Evolutionary conservation across 495 filamentous ascomycete genomes (phyloP), one percentile per base, ranked within the genome.

Genomic region (Sphaerosporella brunnea): DNA sequence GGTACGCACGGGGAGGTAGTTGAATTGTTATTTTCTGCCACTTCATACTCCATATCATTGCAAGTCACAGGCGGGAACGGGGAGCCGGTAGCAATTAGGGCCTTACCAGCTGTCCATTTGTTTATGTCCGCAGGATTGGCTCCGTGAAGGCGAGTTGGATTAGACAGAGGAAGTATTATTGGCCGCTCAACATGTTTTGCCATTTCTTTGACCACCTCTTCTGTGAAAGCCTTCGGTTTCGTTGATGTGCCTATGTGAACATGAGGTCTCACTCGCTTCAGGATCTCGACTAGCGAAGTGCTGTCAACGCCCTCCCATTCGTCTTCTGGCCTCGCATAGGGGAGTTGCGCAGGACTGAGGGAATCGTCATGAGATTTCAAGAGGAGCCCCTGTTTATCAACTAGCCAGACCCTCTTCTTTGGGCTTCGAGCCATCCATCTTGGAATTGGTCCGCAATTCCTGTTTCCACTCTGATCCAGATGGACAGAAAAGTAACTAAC

Each of bases 21-120:
- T 3, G 78, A 81, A 63, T 93, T 93, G 65, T 93, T 93, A 68
- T 85, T 93, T 60, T 92, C 86, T 20, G 82, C 83, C 5, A 92
- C 68, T 30, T 84, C 75, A 26, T 79, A 70, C 45, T 74, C 71
- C 23, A 64, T 58, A 0, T 81, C 82, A 15, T 74, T 66, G 7
- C 78, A 74, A 45, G 72, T 71, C 8, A 93, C 82, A 0, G 85
- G 79, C 1, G 74, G 73, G 61, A 93, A 94, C 2, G 85, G 86
- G 39, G 75, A 80, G 5, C 86, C 85, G 0, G 85, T 94, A 0
- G 85, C 84, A 4, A 90, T 75, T n/a, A 93, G 69, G 0, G 77
- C 82, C 48, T 73, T 74, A 0, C 83, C 84, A 28, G 81, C 65
- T 0, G 82, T 87, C 86, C 83, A 94, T 0, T 70, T 58, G 47